Evolutionary conservation across 2,329 filamentous ascomycete genomes (phyloP).

Genomic region (Fusarium zealandicum): DNA sequence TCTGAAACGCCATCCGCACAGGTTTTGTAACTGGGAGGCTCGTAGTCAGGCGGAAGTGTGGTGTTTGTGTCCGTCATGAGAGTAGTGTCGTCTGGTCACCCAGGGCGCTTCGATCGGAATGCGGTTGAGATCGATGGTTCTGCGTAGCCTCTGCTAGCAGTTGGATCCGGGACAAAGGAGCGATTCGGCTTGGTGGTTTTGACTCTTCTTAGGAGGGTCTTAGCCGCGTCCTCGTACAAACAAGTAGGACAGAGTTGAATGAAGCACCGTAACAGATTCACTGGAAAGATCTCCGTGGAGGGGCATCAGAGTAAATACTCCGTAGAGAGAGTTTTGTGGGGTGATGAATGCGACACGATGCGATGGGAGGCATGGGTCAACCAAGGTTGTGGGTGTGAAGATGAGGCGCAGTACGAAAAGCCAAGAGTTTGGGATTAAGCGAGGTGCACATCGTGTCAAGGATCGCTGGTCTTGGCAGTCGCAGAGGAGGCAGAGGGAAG

Average conservation of each 20-base stretch:
- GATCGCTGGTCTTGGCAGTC: neutral
- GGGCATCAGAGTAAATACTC: neutral
- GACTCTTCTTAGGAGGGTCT: too few relatives aligned
- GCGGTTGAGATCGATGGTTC: neutral
- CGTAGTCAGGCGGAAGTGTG: conserved; percentile 8
- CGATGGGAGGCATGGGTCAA: conserved; percentile 1
- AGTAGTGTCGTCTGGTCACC: neutral
- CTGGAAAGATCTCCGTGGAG: too few relatives aligned
- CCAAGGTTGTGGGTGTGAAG: neutral
- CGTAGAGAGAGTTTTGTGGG: neutral
- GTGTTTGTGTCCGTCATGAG: conserved; percentile 2
- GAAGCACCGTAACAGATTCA: too few relatives aligned
- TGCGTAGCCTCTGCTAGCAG: too few relatives aligned
- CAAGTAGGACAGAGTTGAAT: too few relatives aligned
- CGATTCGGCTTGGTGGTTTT: too few relatives aligned
- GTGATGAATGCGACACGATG: neutral
- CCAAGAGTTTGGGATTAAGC: neutral
- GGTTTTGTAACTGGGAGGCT: conserved; percentile 18
- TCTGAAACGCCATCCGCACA: conserved; percentile 21
- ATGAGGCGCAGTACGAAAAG: conserved; percentile 2
- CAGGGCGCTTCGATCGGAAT: neutral
- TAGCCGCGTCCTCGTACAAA: too few relatives aligned
- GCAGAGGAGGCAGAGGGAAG: too few relatives aligned
- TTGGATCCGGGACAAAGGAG: too few relatives aligned
- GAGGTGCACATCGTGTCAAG: neutral